Base-by-base conservation (phyloP, 169 alveolate species). In the Eimeria brunetti region DNA sequence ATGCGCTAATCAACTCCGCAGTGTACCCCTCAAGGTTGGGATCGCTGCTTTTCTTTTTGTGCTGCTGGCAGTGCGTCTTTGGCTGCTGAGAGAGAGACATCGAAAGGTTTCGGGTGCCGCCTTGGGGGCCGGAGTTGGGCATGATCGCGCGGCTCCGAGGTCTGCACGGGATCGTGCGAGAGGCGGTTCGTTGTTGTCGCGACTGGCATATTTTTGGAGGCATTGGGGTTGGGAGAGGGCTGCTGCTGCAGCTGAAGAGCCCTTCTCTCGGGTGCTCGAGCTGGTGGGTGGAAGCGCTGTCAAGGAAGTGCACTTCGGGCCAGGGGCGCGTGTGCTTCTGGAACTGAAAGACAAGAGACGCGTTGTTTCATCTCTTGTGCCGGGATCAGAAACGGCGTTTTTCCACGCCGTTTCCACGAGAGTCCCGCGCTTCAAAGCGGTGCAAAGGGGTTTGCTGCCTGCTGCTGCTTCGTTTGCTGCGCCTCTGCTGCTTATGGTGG, bases 211-310 rank as follows among this genome's bases (percentile, higher is more conserved):
- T 56, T 30, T 83, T 51, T 24, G 69, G 62, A 30, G 90, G 73
- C 16, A 11, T 16, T 30, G n/a, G 69, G 33, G 56, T 8, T 11
- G 81, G 56, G 12, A 2, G 76, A 6, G 41, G 2, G 41, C 51
- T 33, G 78, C 92, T 58, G 81, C 60, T 7, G 58, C 75, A 20
- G 64, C 69, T 12, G 88, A 81, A 33, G 64, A 49, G 56, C 67
- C 91, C 76, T 85, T 85, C 33, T 85, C 92, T 24, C 75, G 73
- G 20, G 92, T 85, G 51, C 81, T 85, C 6, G 81, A 85, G 62
- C 51, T 85, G 49, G 81, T 85, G 6, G 78, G 81, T 12, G 67
- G 64, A 0, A 56, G 41, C 51, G 81, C 92, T 16, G 92, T 85
- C 1, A 33, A 85, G 33, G 92, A 85, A 30, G 80, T 85, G 27